Base-by-base conservation (phyloP, 1,284 basidiomycete species). In the Irpex rosettiformis region DNA sequence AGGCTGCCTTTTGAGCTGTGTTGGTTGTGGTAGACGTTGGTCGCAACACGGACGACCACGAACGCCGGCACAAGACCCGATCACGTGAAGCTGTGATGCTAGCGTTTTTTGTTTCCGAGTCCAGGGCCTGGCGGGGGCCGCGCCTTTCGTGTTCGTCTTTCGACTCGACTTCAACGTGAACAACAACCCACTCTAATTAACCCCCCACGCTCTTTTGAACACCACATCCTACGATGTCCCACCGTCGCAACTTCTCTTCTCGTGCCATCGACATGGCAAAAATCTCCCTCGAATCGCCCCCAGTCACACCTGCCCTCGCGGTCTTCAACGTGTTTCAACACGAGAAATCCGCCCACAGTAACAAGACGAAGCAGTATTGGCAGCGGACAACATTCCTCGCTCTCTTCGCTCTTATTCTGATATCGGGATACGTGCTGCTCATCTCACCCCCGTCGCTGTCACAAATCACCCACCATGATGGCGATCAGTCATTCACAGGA, bases 341-440 rank as follows among this genome's bases (percentile, higher is more conserved):
- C 43, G 37, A 54, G 30, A 57, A 52, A 33, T 18, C 47, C 13
- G 22, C 51, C 45, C 48, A 66, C 25, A 8, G 66, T 42, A 63
- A 66, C 59, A 71, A 69, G 56, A 62, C 64, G n/a, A 64, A 60
- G 58, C 58, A 66, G 24, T 70, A 66, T 59, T 70, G 68, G 67
- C 74, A 80, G 37, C 76, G 81, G 57, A 79, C 81, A 1, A 79
- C 81, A 0, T 71, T 84, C 62, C 59, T 86, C 64, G 81, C 80
- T 13, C 75, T 86, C 64, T 58, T 81, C 65, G 67, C 74, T 58
- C 75, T 87, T 63, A 55, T 82, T 59, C 66, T 74, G 49, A 70
- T 87, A 61, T 77, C 80, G 51, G 75, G 75, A 58, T 87, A 81
- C 71, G 70, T 86, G 58, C 73, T 85, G 64, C 74, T 84, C 65